These are phyloP conservation scores for Globisporangium yorkense DNA, from an alignment of 352 stramenopile genomes.

Conservation along the genomic window DNA sequence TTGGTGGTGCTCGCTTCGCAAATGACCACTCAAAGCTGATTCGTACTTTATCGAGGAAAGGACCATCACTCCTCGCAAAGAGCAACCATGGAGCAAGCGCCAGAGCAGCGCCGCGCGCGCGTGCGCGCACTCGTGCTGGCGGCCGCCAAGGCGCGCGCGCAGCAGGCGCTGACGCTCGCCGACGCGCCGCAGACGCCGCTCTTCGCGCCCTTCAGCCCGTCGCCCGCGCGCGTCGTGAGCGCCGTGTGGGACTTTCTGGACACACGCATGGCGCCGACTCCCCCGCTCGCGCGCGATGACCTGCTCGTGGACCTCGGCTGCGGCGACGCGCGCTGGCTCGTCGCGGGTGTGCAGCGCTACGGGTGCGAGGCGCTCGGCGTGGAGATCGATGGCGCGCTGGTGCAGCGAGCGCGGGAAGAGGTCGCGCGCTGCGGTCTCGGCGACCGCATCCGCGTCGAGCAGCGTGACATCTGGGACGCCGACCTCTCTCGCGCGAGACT, in stretches of 20 bases:
- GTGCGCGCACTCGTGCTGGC: constrained; percentile 60
- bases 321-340: constrained; percentile 73
- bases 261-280: neutral
- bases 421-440: constrained; percentile 22
- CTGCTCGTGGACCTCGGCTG: constrained; percentile 80
- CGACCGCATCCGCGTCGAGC: constrained; percentile 36
- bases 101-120: constrained; percentile 14
- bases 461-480: constrained; percentile 50
- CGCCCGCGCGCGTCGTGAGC: constrained; percentile 42
- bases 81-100: neutral
- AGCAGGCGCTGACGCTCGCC: constrained; percentile 38
- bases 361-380: constrained; percentile 59
- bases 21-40: neutral
- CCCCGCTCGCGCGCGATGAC: constrained; percentile 27
- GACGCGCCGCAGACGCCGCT: constrained; percentile 18
- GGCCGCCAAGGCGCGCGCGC: constrained; percentile 43
- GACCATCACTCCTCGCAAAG: neutral
- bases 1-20: neutral
- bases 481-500: constrained; percentile 46
- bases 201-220: constrained; percentile 77
- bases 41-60: neutral
- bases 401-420: constrained; percentile 22
- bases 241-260: constrained; percentile 57
- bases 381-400: constrained; percentile 57
- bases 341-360: constrained; percentile 56